Base-by-base conservation (phyloP, 805 yeast genomes). In the Candida tallmaniae region DNA sequence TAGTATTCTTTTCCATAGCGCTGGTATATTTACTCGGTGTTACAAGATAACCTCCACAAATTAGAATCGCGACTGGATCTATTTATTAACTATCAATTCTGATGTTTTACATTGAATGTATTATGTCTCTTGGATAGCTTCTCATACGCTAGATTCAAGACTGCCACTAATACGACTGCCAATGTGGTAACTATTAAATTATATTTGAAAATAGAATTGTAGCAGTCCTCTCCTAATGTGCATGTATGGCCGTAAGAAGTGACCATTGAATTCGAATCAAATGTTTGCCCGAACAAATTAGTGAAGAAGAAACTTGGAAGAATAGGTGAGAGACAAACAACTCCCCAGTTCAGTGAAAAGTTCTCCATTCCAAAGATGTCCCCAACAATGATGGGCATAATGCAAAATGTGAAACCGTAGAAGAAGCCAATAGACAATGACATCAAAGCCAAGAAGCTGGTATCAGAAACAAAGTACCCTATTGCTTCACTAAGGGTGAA, bases 331-430 rank as follows among this genome's bases (percentile, higher is more conserved):
- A 80, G 49, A 8, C 80, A 77, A 15, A 81, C 69, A 23, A 78
- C 51, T 0, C 94, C 94, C 85, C 88, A 83, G 48, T 81, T 81
- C 44, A 73, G 76, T 6, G 84, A 73, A 47, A 83, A 81, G 34
- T 73, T 66, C 12, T 63, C 63, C 62, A 84, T 73, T 2, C 93
- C 93, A 58, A 82, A 83, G 7, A 70, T 56, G 44, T 84, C 90
- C 12, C 86, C 74, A n/a, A 81, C 70, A 14, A 84, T 74, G n/a
- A 83, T 76, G 4, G 94, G 93, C 56, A 75, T 72, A 6, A 81
- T 67, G 32, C 89, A 83, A 58, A 81, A 81, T 15, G 79, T 68
- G 42, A 77, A 72, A 1, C 94, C 94, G 56, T 84, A 84, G 25
- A 80, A 81, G 23, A 79, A 61, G 0, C 94, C 94, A 20, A 75